Conservation (phyloP, 805 yeast species). For the Millerago galiae region DNA sequence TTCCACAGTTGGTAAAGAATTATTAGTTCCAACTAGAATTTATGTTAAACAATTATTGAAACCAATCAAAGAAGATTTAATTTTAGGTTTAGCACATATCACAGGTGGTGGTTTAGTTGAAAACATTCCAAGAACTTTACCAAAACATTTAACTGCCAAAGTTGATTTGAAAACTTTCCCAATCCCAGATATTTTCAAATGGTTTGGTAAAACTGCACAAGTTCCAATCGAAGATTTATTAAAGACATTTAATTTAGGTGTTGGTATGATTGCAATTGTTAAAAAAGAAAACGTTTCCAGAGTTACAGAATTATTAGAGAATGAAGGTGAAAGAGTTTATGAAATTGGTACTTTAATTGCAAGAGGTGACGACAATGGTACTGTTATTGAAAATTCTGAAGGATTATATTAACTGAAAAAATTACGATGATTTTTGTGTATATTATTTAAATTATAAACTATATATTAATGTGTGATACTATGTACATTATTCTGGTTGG, state of each 20-base stretch:
- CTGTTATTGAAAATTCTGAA: constrained; percentile 42
- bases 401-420: constrained; percentile 23
- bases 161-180: constrained; percentile 79
- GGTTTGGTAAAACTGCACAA: constrained; percentile 89
- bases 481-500: constrained; percentile 18
- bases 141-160: constrained; percentile 68
- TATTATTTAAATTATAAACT: neutral
- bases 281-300: constrained; percentile 56
- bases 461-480: neutral
- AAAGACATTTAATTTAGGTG: constrained; percentile 92
- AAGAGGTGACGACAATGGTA: constrained; percentile 40
- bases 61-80: constrained; percentile 55
- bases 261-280: constrained; percentile 93
- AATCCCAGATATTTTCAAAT: constrained; percentile 83
- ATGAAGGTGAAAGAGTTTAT: constrained; percentile 71
- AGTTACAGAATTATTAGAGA: constrained; percentile 45
- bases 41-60: constrained; percentile 88
- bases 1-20: constrained; percentile 76
- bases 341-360: constrained; percentile 54
- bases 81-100: constrained; percentile 90
- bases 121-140: constrained; percentile 92
- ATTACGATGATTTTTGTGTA: neutral
- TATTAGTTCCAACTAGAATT: constrained; percentile 85
- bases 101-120: constrained; percentile 98
- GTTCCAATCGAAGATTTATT: constrained; percentile 80